Evolutionary conservation across 768 basidiomycete species (phyloP).

Genomic region (Naematelia encephala): DNA sequence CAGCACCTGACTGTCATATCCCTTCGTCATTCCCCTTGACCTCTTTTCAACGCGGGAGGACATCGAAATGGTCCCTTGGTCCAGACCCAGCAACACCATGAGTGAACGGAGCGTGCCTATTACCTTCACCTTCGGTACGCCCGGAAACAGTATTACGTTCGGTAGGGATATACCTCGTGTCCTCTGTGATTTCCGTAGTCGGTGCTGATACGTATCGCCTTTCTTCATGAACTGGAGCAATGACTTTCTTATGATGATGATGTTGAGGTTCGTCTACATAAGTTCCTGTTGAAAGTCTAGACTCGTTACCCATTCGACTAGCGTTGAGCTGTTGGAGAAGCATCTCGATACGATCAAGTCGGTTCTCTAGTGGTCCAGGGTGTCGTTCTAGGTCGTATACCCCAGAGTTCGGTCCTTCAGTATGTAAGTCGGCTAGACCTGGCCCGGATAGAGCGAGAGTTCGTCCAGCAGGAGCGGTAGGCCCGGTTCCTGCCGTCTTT

Average conservation of each 20-base stretch:
- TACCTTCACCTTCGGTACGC: not conserved
- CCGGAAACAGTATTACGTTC: not conserved
- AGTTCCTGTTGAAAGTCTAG: constrained; percentile 1
- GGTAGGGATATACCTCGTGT: not conserved
- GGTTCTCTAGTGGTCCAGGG: constrained; percentile 17
- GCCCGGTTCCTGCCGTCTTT: constrained; percentile 12
- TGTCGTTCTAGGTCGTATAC: constrained; percentile 26
- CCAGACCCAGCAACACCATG: constrained; percentile 5
- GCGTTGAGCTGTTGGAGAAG: constrained; percentile 23
- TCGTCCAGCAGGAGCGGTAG: constrained; percentile 6
- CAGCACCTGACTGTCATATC: no score
- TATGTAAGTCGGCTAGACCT: constrained; percentile 47
- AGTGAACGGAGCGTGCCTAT: constrained; percentile 1
- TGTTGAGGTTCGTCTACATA: constrained; percentile 8
- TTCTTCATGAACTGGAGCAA: not conserved
- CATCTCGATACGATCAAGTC: constrained; percentile 38
- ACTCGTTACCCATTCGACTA: not conserved
- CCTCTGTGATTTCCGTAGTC: not conserved
- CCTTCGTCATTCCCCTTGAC: no score
- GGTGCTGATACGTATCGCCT: not conserved
- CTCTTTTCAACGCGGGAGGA: not conserved
- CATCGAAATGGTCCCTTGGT: constrained; percentile 1
- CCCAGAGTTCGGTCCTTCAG: constrained; percentile 24
- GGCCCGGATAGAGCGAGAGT: constrained; percentile 42
- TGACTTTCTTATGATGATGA: not conserved